A percentile compares a stretch with the other conserved stretches of the same genome.
Conservation (phyloP, 2,329 filamentous ascomycete genomes). For the Diaporthe sp. region DNA sequence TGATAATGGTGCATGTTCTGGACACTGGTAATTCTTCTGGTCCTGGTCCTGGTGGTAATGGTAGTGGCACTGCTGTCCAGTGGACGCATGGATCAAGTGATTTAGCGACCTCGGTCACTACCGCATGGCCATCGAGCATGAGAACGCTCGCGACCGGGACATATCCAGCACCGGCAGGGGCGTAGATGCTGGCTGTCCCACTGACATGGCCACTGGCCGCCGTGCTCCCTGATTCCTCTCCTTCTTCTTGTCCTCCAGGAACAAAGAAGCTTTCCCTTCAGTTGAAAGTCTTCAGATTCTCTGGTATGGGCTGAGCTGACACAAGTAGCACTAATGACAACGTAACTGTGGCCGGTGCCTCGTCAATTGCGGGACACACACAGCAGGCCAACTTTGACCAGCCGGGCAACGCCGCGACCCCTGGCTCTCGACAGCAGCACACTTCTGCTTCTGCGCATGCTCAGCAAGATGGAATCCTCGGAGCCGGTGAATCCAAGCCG, state of each 20-base stretch:
- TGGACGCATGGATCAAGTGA: constrained; percentile 92
- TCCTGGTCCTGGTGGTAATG: background rate
- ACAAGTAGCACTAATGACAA: background rate
- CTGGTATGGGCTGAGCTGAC: background rate
- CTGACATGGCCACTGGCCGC: background rate
- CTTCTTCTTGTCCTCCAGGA: background rate
- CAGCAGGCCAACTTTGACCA: background rate
- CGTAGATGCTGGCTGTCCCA: background rate
- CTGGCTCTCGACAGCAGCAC: background rate
- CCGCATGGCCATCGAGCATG: constrained; percentile 91
- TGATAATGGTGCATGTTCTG: background rate
- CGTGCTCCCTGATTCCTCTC: background rate
- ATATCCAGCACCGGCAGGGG: constrained; percentile 70
- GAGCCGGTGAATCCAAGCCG: background rate
- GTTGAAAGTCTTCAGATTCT: rapidly evolving
- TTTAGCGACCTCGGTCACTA: constrained; percentile 85
- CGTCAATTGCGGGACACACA: background rate
- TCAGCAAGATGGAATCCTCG: background rate
- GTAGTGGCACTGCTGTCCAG: constrained; percentile 60
- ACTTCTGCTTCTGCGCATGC: too few relatives aligned
- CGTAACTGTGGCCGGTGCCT: background rate
- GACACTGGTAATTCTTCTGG: too few relatives aligned
- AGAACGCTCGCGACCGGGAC: constrained; percentile 79
- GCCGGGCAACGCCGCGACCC: background rate
- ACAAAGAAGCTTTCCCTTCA: background rate